phyloP scores from a whole-genome alignment of 2,329 filamentous ascomycete species.

The Penicillium hordei region DNA sequence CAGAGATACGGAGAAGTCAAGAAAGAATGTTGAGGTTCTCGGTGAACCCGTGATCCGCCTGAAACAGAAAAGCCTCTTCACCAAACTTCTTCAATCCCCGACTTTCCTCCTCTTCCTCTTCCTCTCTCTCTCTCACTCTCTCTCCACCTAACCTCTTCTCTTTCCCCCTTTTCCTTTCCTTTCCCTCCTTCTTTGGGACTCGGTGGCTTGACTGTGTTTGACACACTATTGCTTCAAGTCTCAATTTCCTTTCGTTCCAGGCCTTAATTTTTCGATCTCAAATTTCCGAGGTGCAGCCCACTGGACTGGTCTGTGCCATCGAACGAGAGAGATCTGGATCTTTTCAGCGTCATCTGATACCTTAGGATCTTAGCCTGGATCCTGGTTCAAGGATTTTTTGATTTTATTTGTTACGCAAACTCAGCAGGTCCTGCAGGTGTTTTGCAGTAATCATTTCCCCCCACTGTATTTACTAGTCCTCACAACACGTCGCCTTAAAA shows the following conservation, averaged over 20 bases:
- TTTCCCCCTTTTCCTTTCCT: conserved; percentile 22
- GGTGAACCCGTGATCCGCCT: conserved; percentile 29
- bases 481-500: conserved; percentile 21
- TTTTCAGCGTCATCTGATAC: conserved; percentile 22
- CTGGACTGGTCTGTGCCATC: conserved; percentile 48
- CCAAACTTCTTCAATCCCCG: conserved; percentile 21
- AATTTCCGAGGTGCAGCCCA: conserved; percentile 44
- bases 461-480: conserved; percentile 36
- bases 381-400: conserved; percentile 20
- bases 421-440: conserved; percentile 83
- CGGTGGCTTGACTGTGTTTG: conserved; percentile 44
- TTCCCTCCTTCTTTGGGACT: conserved; percentile 28
- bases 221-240: conserved; percentile 44
- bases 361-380: conserved; percentile 19
- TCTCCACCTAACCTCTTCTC: conserved; percentile 17
- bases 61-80: conserved; percentile 27
- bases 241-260: conserved; percentile 41
- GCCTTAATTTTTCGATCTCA: conserved; percentile 16
- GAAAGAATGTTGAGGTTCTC: conserved; percentile 18
- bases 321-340: conserved; percentile 32
- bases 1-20: neutral
- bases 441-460: conserved; percentile 43
- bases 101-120: conserved; percentile 20
- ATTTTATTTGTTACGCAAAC: conserved; percentile 38
- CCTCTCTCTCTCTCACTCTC: conserved; percentile 14